These are phyloP conservation scores for Alloteropsis semialata DNA, from an alignment of 176 grass and related monocot genomes.

Conservation along the genomic window DNA sequence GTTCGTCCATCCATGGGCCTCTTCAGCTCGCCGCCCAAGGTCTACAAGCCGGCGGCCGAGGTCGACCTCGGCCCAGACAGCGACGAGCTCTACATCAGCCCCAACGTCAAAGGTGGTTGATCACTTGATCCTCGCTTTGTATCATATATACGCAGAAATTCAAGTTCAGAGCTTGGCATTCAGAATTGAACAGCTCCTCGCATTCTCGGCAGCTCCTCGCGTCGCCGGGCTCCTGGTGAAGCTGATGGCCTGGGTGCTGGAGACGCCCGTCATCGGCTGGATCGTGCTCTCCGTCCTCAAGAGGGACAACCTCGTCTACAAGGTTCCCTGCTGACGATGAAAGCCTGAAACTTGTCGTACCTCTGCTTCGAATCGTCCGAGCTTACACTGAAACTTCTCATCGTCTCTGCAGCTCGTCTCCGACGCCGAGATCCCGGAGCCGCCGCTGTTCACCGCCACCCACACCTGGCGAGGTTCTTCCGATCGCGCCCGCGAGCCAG, in stretches of 20 bases:
- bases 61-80: constrained; percentile 62
- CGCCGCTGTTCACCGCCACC: constrained; percentile 66
- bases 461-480: constrained; percentile 52
- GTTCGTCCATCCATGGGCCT: constrained; percentile 46
- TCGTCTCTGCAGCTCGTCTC: constrained; percentile 59
- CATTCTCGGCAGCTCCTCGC: constrained; percentile 61
- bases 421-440: constrained; percentile 65
- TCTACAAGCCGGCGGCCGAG: constrained; percentile 66
- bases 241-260: constrained; percentile 80
- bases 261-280: constrained; percentile 55
- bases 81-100: constrained; percentile 69
- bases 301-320: constrained; percentile 76
- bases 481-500: background rate
- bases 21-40: constrained; percentile 49
- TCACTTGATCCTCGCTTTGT: background rate
- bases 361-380: background rate
- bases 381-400: background rate
- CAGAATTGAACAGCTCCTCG: background rate
- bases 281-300: constrained; percentile 57
- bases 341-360: background rate
- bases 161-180: background rate
- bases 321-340: constrained; percentile 37
- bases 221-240: constrained; percentile 76
- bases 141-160: background rate
- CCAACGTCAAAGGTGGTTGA: constrained; percentile 66